Evolutionary conservation across 768 basidiomycete species (phyloP).

Genomic region (Russula vinacea): DNA sequence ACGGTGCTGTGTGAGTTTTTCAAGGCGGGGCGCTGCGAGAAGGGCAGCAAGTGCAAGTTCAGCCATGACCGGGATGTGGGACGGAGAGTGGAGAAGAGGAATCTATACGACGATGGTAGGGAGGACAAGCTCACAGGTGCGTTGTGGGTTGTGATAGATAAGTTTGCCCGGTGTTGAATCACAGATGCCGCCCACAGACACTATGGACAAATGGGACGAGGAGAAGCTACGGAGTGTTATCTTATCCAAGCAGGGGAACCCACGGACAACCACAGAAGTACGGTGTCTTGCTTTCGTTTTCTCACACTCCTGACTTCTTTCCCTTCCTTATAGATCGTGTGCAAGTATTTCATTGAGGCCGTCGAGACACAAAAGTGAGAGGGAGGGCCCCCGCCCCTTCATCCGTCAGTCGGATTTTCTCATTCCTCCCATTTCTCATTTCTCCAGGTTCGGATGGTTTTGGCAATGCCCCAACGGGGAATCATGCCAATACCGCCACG

Average conservation of each 20-base stretch:
- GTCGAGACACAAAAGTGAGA: conserved; percentile 83
- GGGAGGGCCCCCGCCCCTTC: neutral
- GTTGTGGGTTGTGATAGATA: neutral
- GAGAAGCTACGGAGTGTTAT: conserved; percentile 90
- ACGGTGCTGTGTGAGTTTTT: conserved; percentile 88
- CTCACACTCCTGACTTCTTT: conserved; percentile 6
- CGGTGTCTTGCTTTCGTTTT: too few relatives aligned
- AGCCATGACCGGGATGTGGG: conserved; percentile 89
- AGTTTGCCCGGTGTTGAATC: neutral
- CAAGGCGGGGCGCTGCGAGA: conserved; percentile 91
- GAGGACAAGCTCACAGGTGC: conserved; percentile 75
- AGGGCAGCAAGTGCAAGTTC: conserved; percentile 95
- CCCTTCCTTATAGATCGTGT: conserved; percentile 69
- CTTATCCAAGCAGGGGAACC: conserved; percentile 82
- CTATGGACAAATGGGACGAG: conserved; percentile 98
- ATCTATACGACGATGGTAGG: conserved; percentile 84
- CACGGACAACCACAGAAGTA: conserved; percentile 90
- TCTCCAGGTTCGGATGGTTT: conserved; percentile 81
- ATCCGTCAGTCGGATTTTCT: neutral
- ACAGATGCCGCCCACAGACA: conserved; percentile 56
- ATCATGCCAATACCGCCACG: conserved; percentile 90
- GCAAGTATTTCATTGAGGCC: conserved; percentile 95
- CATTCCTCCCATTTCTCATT: conserved; percentile 28
- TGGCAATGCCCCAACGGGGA: conserved; percentile 93
- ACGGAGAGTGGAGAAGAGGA: conserved; percentile 92